These are phyloP conservation scores for Tetrastigma voinierianum DNA, from an alignment of 164 flowering plant species.

Conservation along the genomic window DNA sequence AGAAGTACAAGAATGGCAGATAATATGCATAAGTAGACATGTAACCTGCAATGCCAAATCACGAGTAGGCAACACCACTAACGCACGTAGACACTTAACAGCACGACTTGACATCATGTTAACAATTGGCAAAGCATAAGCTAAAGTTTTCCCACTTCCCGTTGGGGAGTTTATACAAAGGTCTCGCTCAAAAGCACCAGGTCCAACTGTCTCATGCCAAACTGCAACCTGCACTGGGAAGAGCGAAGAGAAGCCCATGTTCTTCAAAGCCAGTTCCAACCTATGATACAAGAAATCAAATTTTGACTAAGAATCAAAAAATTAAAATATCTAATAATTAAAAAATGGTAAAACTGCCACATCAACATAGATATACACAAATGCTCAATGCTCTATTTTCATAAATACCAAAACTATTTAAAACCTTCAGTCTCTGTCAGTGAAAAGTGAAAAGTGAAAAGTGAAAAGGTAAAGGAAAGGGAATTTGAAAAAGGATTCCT, in stretches of 20 bases:
- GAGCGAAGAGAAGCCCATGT: slow-evolving; percentile 60
- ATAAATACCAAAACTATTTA: too few species aligned
- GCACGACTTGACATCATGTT: slow-evolving; percentile 65
- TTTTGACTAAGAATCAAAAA: background rate
- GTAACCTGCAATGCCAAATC: slow-evolving; percentile 94
- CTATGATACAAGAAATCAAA: slow-evolving; percentile 26
- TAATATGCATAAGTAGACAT: background rate
- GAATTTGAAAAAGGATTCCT: too few species aligned
- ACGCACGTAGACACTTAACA: slow-evolving; percentile 72
- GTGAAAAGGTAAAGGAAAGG: too few species aligned
- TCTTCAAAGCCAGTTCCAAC: slow-evolving; percentile 63
- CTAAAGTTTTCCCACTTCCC: slow-evolving; percentile 88
- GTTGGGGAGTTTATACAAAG: slow-evolving; percentile 88
- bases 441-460: too few species aligned
- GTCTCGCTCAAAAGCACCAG: slow-evolving; percentile 83
- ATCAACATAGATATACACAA: too few species aligned
- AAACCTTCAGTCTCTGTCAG: too few species aligned
- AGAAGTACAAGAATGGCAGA: background rate
- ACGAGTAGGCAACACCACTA: slow-evolving; percentile 93
- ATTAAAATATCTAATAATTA: too few species aligned
- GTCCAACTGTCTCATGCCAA: slow-evolving; percentile 92
- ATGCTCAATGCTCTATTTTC: too few species aligned
- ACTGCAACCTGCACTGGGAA: slow-evolving; percentile 90
- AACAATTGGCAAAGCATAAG: slow-evolving; percentile 91
- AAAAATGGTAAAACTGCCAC: too few species aligned